Conservation (phyloP, 2,329 filamentous ascomycete genomes). For the Calonectria pseudoturangicola region DNA sequence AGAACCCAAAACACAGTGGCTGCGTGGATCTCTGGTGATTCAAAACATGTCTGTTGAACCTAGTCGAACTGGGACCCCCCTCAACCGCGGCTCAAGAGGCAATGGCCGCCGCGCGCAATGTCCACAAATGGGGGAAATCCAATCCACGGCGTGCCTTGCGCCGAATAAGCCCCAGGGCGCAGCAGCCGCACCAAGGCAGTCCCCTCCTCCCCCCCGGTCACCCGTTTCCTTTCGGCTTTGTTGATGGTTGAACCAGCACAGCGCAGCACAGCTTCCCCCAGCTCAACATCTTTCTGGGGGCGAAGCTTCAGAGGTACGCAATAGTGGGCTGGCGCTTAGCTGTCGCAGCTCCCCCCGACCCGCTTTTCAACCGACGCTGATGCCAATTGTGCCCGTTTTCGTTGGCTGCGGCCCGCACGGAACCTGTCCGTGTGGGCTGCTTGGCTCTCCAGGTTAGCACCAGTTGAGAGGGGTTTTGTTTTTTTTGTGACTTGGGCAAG, state of each 20-base stretch:
- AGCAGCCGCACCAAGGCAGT: conserved; percentile 4
- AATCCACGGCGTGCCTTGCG: background rate
- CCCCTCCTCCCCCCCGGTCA: background rate
- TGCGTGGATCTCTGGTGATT: conserved; percentile 35
- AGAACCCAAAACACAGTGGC: conserved; percentile 41
- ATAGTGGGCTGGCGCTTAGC: conserved; percentile 15
- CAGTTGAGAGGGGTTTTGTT: conserved; percentile 3
- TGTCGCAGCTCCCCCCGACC: conserved; percentile 17
- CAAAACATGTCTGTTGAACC: conserved; percentile 18
- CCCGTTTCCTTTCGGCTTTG: conserved; percentile 28
- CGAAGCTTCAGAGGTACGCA: conserved; percentile 28
- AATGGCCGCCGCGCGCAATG: background rate
- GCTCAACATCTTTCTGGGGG: conserved; percentile 23
- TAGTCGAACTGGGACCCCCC: conserved; percentile 16
- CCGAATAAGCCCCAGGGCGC: background rate
- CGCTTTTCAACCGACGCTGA: conserved; percentile 45
- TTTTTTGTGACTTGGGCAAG: conserved; percentile 13
- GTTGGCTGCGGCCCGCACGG: conserved; percentile 49
- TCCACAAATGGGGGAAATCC: conserved; percentile 10
- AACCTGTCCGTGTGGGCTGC: conserved; percentile 44
- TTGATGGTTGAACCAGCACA: conserved; percentile 29
- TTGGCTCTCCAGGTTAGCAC: background rate
- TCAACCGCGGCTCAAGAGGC: conserved; percentile 7
- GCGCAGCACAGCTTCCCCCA: conserved; percentile 22
- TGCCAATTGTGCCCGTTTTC: conserved; percentile 49